A percentile compares a stretch with the other conserved stretches of the same genome.
phyloP scores from a whole-genome alignment of 805 yeast genomes.

The Zygosaccharomyces kombuchaensis region DNA sequence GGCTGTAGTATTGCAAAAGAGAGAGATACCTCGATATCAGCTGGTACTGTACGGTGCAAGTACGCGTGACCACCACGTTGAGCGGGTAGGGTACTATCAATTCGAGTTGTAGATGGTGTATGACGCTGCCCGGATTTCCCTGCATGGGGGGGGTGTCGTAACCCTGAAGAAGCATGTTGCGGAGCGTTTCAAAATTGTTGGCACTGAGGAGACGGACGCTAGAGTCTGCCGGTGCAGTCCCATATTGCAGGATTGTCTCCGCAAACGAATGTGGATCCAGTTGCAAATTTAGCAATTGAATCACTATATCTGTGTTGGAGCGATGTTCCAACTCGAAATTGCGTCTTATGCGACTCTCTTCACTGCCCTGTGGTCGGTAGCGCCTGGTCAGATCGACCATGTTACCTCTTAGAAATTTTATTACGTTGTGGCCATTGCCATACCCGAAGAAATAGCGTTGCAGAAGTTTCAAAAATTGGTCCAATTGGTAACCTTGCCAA shows the following conservation, averaged over 20 bases:
- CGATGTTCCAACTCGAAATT: slow-evolving; percentile 21
- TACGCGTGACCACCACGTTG: slow-evolving; percentile 66
- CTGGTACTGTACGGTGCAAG: slow-evolving; percentile 73
- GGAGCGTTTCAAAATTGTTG: slow-evolving; percentile 42
- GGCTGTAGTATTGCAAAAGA: slow-evolving; percentile 58
- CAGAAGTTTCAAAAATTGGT: slow-evolving; percentile 43
- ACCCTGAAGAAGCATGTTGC: slow-evolving; percentile 42
- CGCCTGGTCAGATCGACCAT: slow-evolving; percentile 30
- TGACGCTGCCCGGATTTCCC: slow-evolving; percentile 25
- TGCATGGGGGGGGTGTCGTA: slow-evolving; percentile 19
- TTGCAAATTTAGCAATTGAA: slow-evolving; percentile 32
- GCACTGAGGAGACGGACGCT: slow-evolving; percentile 39
- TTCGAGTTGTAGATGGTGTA: slow-evolving; percentile 53
- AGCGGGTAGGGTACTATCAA: slow-evolving; percentile 80
- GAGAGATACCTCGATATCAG: slow-evolving; percentile 68
- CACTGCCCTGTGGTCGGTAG: slow-evolving; percentile 18
- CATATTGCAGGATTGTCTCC: slow-evolving; percentile 19
- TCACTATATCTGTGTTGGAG: slow-evolving; percentile 20
- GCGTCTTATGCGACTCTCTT: slow-evolving; percentile 32
- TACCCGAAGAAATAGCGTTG: slow-evolving; percentile 51
- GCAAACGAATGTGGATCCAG: slow-evolving; percentile 38
- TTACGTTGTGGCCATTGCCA: slow-evolving; percentile 26
- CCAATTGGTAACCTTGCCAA: slow-evolving; percentile 55
- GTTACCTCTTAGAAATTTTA: slow-evolving; percentile 21
- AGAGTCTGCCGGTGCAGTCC: slow-evolving; percentile 28